Conservation (phyloP, 805 yeast species). For the Candida methanosorbosa region DNA sequence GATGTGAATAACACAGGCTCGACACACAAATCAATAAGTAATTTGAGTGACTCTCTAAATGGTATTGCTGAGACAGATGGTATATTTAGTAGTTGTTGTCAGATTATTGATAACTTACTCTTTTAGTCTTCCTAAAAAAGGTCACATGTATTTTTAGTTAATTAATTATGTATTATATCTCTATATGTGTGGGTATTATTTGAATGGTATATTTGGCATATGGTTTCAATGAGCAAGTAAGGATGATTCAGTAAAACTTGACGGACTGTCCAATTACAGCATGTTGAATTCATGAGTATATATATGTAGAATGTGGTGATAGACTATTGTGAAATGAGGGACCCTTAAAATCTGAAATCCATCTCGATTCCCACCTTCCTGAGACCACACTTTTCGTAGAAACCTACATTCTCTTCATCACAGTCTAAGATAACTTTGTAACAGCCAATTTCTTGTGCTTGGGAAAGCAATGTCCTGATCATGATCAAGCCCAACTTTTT, state of each 20-base stretch:
- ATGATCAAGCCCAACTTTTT: conserved; percentile 64
- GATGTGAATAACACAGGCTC: no score
- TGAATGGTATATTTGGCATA: no score
- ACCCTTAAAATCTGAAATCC: conserved; percentile 43
- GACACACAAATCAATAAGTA: background rate
- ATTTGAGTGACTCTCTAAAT: conserved; percentile 9
- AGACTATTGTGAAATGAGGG: background rate
- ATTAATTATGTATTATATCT: no score
- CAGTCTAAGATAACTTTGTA: conserved; percentile 90
- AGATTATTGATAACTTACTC: conserved; percentile 8
- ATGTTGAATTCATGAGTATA: background rate
- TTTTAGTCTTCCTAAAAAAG: background rate
- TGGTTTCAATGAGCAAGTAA: no score
- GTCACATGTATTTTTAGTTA: no score
- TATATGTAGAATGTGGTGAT: background rate
- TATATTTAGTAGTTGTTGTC: conserved; percentile 5
- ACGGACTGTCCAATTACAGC: no score
- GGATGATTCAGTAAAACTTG: no score
- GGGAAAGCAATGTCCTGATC: conserved; percentile 49
- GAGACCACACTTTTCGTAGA: conserved; percentile 86
- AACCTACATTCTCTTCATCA: conserved; percentile 68
- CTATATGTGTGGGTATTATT: no score
- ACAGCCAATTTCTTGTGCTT: conserved; percentile 59
- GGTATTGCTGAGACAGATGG: conserved; percentile 12
- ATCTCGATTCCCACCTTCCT: conserved; percentile 58